These are phyloP conservation scores for Alternaria gaisen DNA, from an alignment of 2,329 filamentous ascomycete species.

Conservation along the genomic window DNA sequence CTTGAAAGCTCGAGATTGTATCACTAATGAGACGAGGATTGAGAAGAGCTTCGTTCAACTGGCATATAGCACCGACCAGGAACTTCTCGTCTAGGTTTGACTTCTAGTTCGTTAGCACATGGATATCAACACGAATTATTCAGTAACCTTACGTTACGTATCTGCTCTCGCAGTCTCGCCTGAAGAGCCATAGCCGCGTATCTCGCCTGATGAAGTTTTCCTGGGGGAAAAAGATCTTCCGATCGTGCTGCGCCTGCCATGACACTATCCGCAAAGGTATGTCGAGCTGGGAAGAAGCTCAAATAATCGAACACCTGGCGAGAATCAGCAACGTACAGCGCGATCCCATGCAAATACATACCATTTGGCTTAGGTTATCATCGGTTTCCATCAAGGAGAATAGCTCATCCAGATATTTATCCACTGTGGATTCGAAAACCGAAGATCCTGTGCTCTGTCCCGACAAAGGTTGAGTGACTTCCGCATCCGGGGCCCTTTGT, in stretches of 20 bases:
- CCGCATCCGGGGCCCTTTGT: constrained; percentile 41
- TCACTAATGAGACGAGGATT: constrained; percentile 36
- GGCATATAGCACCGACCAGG: constrained; percentile 42
- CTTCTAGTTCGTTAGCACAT: constrained; percentile 29
- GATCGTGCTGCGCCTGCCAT: constrained; percentile 31
- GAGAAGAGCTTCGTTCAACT: constrained; percentile 42
- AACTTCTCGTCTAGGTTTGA: constrained; percentile 44
- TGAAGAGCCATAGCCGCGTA: constrained; percentile 46
- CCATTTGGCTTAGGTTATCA: constrained; percentile 56
- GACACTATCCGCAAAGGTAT: constrained; percentile 40
- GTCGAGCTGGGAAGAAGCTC: constrained; percentile 41
- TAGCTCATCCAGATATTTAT: constrained; percentile 83
- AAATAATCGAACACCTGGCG: constrained; percentile 48
- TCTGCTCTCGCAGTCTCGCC: constrained; percentile 40
- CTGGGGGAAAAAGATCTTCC: constrained; percentile 44
- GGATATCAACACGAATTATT: neutral
- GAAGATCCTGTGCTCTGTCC: constrained; percentile 43
- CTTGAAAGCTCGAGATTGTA: constrained; percentile 28
- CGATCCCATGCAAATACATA: constrained; percentile 14
- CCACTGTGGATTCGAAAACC: constrained; percentile 78
- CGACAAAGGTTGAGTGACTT: constrained; percentile 31
- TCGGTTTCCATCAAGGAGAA: constrained; percentile 82
- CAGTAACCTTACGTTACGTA: constrained; percentile 37
- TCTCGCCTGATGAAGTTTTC: constrained; percentile 47
- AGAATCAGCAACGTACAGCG: constrained; percentile 19